Percentiles rank a stretch among this genome's conserved stretches.
Evolutionary conservation across 1,284 basidiomycete genomes (phyloP).

Genomic region (Macrocystidia cucumis): DNA sequence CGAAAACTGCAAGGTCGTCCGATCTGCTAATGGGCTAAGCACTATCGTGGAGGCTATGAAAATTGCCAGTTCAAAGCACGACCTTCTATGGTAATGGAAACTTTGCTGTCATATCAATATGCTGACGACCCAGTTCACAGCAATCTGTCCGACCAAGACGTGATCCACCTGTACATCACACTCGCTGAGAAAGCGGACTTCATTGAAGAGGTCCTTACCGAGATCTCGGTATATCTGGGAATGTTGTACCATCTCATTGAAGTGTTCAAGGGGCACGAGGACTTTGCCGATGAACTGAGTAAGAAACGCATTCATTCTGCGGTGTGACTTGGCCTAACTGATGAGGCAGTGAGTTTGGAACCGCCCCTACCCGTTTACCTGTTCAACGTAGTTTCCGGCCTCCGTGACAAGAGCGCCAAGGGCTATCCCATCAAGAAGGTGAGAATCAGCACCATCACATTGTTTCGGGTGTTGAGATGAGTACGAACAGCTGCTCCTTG

Average conservation of each 20-base stretch:
- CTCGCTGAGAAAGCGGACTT: slow-evolving; percentile 67
- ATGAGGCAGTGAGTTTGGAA: slow-evolving; percentile 80
- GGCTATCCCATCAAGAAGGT: slow-evolving; percentile 97
- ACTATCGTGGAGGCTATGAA: slow-evolving; percentile 86
- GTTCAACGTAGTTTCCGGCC: slow-evolving; percentile 80
- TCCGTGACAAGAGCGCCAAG: slow-evolving; percentile 92
- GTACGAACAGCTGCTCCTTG: slow-evolving; percentile 77
- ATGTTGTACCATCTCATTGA: slow-evolving; percentile 94
- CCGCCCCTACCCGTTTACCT: slow-evolving; percentile 92
- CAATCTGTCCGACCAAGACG: slow-evolving; percentile 65
- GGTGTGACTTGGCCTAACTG: slow-evolving; percentile 10
- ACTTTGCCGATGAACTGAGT: slow-evolving; percentile 95
- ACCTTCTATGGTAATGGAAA: slow-evolving; percentile 58
- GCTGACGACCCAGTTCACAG: slow-evolving; percentile 25
- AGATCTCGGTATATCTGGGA: slow-evolving; percentile 86
- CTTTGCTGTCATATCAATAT: slow-evolving; percentile 6
- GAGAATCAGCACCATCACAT: slow-evolving; percentile 3
- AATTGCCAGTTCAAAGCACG: slow-evolving; percentile 86
- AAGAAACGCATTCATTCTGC: slow-evolving; percentile 27
- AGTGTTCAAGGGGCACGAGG: slow-evolving; percentile 84
- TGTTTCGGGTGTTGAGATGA: slow-evolving; percentile 3
- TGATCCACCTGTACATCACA: slow-evolving; percentile 60
- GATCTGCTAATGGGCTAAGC: slow-evolving; percentile 79
- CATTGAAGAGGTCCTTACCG: slow-evolving; percentile 83
- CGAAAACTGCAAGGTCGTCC: slow-evolving; percentile 86